Evolutionary conservation across 148 eudicot genomes (phyloP), one percentile per base, ranked within the genome.

Genomic region (Linanthus parryae): DNA sequence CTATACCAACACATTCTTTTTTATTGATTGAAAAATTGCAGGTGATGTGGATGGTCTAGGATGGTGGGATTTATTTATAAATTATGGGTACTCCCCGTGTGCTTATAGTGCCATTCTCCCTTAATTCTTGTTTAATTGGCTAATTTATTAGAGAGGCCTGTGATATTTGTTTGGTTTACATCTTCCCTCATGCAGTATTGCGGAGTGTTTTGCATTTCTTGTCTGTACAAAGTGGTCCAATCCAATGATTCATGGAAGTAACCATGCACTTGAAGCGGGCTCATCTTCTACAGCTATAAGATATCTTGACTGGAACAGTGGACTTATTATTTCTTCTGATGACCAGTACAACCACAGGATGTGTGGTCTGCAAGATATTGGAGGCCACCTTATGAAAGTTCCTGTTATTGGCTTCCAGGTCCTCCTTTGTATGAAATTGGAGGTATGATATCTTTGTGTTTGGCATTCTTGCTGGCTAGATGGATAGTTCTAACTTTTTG

Each of bases 181-280:
- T 51, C 26, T 9, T 15, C 28, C 8, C 42, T 68, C 56, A 21
- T 55, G 37, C 83, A 91, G 94, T 66, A 91, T 91, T 53, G 95
- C 92, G 6, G 86, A 91, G 72, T 91, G 95, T 79, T 91, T 91
- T 79, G 80, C 98, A 3, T 91, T 91, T 72, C 98, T 91, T 71
- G 94, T 91, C 60, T 91, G 98, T 57, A 91, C 95, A 49, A 91
- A 81, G 75, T 91, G 98, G 98, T 83, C 94, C 35, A 91, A 91
- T 64, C 94, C 98, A 24, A 65, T 73, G 69, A 86, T 91, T 63
- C 89, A 91, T 64, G 62, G 81, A 67, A 67, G 63, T 63, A 51
- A 73, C 28, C 59, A 42, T 22, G 56, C 75, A 35, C 70, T 47
- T 53, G 92, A 72, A 65, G 73, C 72, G 34, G 67, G 79, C 57